Percentiles rank a stretch among this genome's conserved stretches.
Conservation (phyloP, 768 basidiomycete genomes). For the Termitomyces sp. region DNA sequence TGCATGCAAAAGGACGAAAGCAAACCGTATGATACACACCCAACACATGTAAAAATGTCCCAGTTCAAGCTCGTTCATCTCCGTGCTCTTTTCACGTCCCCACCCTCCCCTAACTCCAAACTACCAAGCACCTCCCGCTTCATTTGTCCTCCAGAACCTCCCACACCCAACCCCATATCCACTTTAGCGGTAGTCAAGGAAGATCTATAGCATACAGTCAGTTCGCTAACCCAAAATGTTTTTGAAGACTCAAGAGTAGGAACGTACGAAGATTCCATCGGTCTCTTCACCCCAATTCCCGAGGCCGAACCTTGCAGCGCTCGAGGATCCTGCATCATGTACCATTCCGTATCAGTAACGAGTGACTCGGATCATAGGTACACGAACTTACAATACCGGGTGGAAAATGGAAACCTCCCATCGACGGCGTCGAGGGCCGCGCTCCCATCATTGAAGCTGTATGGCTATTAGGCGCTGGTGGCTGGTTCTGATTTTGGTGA, state of each 20-base stretch:
- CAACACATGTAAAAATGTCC: background rate
- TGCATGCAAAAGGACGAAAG: constrained; percentile 6
- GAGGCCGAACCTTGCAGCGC: constrained; percentile 3
- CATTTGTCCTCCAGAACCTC: constrained; percentile 14
- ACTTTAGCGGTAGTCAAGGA: constrained; percentile 20
- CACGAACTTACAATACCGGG: constrained; percentile 37
- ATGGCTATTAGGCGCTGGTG: background rate
- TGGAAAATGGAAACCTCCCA: constrained; percentile 50
- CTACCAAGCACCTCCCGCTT: constrained; percentile 30
- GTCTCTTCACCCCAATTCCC: constrained; percentile 27
- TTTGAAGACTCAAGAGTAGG: background rate
- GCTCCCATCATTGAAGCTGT: constrained; percentile 4
- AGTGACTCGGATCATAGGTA: background rate
- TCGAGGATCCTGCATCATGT: constrained; percentile 14
- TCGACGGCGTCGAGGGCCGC: constrained; percentile 30
- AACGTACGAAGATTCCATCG: constrained; percentile 28
- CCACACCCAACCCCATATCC: constrained; percentile 36
- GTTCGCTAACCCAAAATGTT: background rate
- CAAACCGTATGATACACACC: constrained; percentile 3
- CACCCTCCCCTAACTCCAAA: constrained; percentile 34
- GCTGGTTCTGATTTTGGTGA: constrained; percentile 17
- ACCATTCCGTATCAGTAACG: background rate
- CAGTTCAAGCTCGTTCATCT: background rate
- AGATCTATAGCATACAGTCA: constrained; percentile 12
- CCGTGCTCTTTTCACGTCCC: constrained; percentile 41